These are phyloP conservation scores for Populus trichocarpa DNA, from an alignment of 441 rosid species.

Conservation along the genomic window DNA sequence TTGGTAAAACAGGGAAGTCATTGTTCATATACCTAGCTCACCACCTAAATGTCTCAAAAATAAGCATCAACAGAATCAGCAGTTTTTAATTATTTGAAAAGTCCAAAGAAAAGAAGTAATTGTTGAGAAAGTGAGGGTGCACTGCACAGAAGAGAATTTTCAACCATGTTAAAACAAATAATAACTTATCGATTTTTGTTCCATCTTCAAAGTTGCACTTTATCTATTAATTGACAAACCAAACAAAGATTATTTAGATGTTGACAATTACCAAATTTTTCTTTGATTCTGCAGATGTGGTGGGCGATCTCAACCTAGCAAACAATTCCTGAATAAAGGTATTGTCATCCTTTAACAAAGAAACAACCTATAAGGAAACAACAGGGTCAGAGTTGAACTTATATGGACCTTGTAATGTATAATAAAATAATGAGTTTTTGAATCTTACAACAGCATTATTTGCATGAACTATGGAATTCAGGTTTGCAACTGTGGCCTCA, in stretches of 20 bases:
- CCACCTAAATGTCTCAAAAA: neutral
- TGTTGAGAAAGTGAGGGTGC: neutral
- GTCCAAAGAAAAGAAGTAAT: neutral
- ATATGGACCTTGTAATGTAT: neutral
- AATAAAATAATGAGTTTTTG: conserved; percentile 3
- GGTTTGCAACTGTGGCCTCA: conserved; percentile 81
- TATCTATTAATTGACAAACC: neutral
- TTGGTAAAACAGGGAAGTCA: neutral
- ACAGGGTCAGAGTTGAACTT: conserved; percentile 12
- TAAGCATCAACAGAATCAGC: neutral
- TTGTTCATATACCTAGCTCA: neutral
- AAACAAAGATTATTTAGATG: neutral
- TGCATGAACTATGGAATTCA: conserved; percentile 88
- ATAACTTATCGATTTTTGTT: neutral
- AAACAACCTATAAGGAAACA: conserved; percentile 66
- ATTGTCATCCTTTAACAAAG: conserved; percentile 88
- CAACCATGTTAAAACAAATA: neutral
- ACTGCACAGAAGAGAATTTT: neutral
- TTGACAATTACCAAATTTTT: conserved; percentile 76
- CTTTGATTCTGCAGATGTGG: conserved; percentile 78
- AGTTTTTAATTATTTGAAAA: no score
- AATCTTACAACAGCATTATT: conserved; percentile 92
- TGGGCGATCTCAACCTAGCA: conserved; percentile 71
- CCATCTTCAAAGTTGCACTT: neutral
- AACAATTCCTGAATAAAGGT: conserved; percentile 94